These are phyloP conservation scores for Dothistroma septosporum DNA, from an alignment of 2,329 filamentous ascomycete species.

Conservation along the genomic window DNA sequence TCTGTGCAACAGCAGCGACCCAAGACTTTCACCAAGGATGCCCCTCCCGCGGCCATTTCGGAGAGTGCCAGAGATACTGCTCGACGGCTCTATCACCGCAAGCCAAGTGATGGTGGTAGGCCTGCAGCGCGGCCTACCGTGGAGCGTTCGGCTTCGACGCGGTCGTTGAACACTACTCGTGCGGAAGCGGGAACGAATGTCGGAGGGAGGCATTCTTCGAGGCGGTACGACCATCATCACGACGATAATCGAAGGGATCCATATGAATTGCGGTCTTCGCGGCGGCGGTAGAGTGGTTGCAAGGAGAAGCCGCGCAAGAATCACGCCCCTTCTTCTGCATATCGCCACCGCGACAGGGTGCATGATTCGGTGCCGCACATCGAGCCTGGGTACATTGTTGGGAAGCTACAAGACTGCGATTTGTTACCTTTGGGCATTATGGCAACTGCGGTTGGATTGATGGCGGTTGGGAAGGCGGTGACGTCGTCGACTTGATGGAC, in stretches of 20 bases:
- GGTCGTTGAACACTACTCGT: slow-evolving; percentile 5
- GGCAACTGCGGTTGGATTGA: not conserved
- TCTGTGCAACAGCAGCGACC: slow-evolving; percentile 13
- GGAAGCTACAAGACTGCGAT: slow-evolving; percentile 1
- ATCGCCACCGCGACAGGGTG: not conserved
- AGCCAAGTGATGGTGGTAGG: slow-evolving; percentile 6
- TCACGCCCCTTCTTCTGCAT: not conserved
- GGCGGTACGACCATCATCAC: not conserved
- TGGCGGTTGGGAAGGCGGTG: not conserved
- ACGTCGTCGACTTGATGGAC: not conserved
- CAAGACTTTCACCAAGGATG: slow-evolving; percentile 17
- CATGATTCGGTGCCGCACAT: not conserved
- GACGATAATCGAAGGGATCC: not conserved
- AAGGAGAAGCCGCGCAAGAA: not conserved
- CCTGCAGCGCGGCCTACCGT: not conserved
- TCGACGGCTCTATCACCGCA: slow-evolving; percentile 14
- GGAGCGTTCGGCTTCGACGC: not conserved
- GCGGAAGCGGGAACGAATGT: slow-evolving; percentile 6
- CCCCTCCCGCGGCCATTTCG: slow-evolving; percentile 18
- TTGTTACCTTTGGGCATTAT: not conserved
- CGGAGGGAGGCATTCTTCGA: not conserved
- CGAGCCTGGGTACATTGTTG: not conserved
- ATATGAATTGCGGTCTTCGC: not conserved
- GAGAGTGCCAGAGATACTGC: slow-evolving; percentile 22
- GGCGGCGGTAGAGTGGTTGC: not conserved